Conservation (phyloP, 345 rosid species). For the Salix dunnii region DNA sequence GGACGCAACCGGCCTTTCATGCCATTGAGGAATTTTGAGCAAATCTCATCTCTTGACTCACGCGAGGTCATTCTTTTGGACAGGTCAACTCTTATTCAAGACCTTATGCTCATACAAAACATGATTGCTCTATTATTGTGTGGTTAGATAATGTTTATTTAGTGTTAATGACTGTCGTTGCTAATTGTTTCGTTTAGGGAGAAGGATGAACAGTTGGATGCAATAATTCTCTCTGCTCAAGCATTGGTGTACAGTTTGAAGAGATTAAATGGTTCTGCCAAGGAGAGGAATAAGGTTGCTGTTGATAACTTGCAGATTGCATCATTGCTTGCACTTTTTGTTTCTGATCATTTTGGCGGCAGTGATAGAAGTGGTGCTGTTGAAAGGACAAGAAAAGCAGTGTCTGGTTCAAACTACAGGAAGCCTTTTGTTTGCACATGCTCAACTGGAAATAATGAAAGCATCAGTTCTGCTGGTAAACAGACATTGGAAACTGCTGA, state of each 20-base stretch:
- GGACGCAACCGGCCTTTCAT: constrained; percentile 92
- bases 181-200: constrained; percentile 38
- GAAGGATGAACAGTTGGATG: constrained; percentile 86
- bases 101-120: not conserved
- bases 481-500: constrained; percentile 37
- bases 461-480: constrained; percentile 30
- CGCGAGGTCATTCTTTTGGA: constrained; percentile 97
- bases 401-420: constrained; percentile 75
- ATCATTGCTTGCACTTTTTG: constrained; percentile 84
- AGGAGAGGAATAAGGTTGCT: constrained; percentile 37
- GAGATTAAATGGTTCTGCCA: constrained; percentile 42
- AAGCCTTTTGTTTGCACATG: constrained; percentile 94
- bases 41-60: constrained; percentile 58
- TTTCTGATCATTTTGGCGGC: constrained; percentile 98
- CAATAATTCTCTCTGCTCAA: constrained; percentile 66
- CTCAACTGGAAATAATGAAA: constrained; percentile 64
- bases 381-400: constrained; percentile 67
- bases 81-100: constrained; percentile 46
- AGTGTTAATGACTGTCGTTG: not conserved
- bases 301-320: constrained; percentile 59
- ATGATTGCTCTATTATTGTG: not conserved
- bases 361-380: constrained; percentile 65
- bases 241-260: constrained; percentile 54
- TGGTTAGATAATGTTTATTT: not conserved
- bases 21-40: constrained; percentile 59